A percentile compares a stretch with the other conserved stretches of the same genome.
Conservation (phyloP, 768 basidiomycete species). For the Kwoniella bestiolae region DNA sequence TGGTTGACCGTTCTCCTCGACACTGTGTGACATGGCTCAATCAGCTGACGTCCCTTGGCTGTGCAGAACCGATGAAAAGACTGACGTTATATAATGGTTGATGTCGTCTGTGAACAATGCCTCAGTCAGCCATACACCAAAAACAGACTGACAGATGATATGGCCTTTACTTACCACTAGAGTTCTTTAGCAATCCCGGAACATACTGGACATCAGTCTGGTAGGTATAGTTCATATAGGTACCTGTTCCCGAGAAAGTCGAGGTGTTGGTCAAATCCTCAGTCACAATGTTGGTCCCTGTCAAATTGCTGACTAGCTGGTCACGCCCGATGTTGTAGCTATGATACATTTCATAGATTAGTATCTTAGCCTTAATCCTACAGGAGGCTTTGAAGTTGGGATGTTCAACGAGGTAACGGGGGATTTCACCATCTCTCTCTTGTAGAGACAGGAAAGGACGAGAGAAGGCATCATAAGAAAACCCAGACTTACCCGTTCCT, state of each 20-base stretch:
- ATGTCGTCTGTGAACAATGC: constrained; percentile 40
- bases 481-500: constrained; percentile 66
- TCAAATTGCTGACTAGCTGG: constrained; percentile 83
- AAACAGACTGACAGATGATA: no score
- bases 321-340: constrained; percentile 83
- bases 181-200: constrained; percentile 71
- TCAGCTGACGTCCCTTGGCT: neutral
- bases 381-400: no score
- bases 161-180: constrained; percentile 63
- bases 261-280: constrained; percentile 64
- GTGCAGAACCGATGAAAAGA: neutral
- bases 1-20: constrained; percentile 38
- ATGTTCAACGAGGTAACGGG: no score
- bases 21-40: constrained; percentile 16
- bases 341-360: no score
- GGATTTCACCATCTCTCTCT: no score
- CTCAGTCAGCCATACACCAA: constrained; percentile 14
- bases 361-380: no score
- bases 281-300: constrained; percentile 51
- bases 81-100: constrained; percentile 56
- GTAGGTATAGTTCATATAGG: constrained; percentile 73
- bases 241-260: constrained; percentile 69
- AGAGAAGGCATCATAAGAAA: no score
- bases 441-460: no score
- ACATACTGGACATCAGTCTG: constrained; percentile 70